A percentile compares a stretch with the other conserved stretches of the same genome.
Evolutionary conservation across 306 rosid genomes (phyloP).

Genomic region (Cicer yamashitae): DNA sequence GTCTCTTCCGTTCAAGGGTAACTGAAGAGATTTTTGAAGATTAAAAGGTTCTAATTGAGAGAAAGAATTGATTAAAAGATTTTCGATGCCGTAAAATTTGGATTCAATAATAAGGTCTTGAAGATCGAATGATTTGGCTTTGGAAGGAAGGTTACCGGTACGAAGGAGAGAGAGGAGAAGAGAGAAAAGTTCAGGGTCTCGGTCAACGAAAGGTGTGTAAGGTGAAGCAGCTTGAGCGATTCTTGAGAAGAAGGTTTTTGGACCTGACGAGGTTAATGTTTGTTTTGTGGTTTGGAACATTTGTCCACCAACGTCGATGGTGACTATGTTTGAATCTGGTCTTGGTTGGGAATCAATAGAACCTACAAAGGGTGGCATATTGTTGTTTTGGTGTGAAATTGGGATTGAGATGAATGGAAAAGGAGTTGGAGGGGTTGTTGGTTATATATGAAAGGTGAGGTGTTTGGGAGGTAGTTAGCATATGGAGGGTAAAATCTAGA

Average conservation of each 20-base stretch:
- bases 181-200: slow-evolving; percentile 90
- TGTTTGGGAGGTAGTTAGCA: too few relatives aligned
- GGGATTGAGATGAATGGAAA: too few relatives aligned
- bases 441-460: too few relatives aligned
- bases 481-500: too few relatives aligned
- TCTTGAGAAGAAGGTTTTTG: slow-evolving; percentile 61
- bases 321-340: slow-evolving; percentile 61
- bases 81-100: slow-evolving; percentile 78
- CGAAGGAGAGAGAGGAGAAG: slow-evolving; percentile 87
- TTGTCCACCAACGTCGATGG: slow-evolving; percentile 85
- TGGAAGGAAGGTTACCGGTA: slow-evolving; percentile 87
- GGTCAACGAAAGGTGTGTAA: slow-evolving; percentile 63
- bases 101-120: slow-evolving; percentile 82
- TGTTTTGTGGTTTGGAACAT: slow-evolving; percentile 90
- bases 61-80: slow-evolving; percentile 61
- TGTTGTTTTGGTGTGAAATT: too few relatives aligned
- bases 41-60: slow-evolving; percentile 88
- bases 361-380: slow-evolving; percentile 60
- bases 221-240: slow-evolving; percentile 47
- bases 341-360: slow-evolving; percentile 37
- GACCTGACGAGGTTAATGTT: slow-evolving; percentile 71
- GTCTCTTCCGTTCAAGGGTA: slow-evolving; percentile 80
- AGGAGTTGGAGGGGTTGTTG: too few relatives aligned
- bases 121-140: slow-evolving; percentile 70
- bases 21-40: slow-evolving; percentile 65